Evolutionary conservation across 2,329 filamentous ascomycete species (phyloP).

Genomic region (Elsinoe batatas): DNA sequence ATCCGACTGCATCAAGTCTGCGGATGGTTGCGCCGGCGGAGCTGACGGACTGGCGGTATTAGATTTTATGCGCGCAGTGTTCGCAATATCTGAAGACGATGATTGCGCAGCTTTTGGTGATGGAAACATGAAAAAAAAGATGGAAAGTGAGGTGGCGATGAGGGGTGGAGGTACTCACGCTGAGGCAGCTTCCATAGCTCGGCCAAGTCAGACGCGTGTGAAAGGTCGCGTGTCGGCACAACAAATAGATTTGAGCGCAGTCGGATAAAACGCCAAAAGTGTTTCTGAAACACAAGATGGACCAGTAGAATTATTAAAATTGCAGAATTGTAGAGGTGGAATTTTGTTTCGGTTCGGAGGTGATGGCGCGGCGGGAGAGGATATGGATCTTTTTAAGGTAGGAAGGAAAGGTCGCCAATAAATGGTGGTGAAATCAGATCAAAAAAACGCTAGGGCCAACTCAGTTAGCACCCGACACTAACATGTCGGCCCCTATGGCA

Average conservation of each 20-base stretch:
- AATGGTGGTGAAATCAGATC: not conserved
- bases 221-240: not conserved
- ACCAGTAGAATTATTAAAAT: not conserved
- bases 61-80: not conserved
- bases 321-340: not conserved
- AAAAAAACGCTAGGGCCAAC: not conserved
- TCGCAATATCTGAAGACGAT: not conserved
- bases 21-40: not conserved
- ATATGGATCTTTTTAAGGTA: not conserved
- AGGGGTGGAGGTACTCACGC: not conserved
- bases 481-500: not conserved
- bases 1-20: slow-evolving; percentile 4
- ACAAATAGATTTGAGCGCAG: not conserved
- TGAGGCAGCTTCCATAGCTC: slow-evolving; percentile 3
- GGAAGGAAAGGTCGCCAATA: not conserved
- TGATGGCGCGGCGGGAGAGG: not conserved
- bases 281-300: not conserved
- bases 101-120: not conserved
- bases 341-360: not conserved
- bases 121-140: not conserved
- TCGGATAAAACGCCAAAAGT: not conserved
- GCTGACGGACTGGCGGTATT: not conserved
- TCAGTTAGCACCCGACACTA: not conserved
- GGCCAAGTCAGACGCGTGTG: not conserved
- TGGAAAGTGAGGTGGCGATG: not conserved